These are phyloP conservation scores for Neoboletus brunneissimus DNA, from an alignment of 768 basidiomycete genomes.

Conservation along the genomic window DNA sequence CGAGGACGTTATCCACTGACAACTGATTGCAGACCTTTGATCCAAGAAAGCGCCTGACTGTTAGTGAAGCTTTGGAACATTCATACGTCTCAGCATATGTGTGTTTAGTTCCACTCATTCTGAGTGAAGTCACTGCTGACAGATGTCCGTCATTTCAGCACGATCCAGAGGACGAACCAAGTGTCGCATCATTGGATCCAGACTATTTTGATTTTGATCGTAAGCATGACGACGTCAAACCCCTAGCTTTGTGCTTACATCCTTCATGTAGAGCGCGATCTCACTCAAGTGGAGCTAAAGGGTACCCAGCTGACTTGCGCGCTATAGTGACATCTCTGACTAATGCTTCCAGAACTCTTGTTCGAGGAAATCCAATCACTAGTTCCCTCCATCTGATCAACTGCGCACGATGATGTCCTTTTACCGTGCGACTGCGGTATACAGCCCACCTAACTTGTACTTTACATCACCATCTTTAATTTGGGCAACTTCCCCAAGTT, in stretches of 20 bases:
- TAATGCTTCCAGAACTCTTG: constrained; percentile 49
- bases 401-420: not conserved
- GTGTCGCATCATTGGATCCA: constrained; percentile 73
- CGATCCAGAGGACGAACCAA: constrained; percentile 88
- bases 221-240: constrained; percentile 34
- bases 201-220: constrained; percentile 91
- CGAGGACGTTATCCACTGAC: constrained; percentile 23
- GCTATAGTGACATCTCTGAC: constrained; percentile 6
- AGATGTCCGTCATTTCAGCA: constrained; percentile 44
- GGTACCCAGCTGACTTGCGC: constrained; percentile 9
- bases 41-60: constrained; percentile 79
- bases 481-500: not conserved
- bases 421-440: no score
- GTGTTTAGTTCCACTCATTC: constrained; percentile 22
- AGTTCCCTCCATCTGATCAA: constrained; percentile 53
- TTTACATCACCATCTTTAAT: not conserved
- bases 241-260: constrained; percentile 2
- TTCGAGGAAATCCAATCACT: constrained; percentile 85
- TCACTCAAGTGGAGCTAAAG: constrained; percentile 78
- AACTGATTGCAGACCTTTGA: constrained; percentile 64
- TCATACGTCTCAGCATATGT: constrained; percentile 81
- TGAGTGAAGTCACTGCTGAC: not conserved
- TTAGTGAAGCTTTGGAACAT: constrained; percentile 79
- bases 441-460: not conserved
- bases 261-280: constrained; percentile 49